phyloP scores from a whole-genome alignment of 306 rosid genomes.

The Vigna angularis region DNA sequence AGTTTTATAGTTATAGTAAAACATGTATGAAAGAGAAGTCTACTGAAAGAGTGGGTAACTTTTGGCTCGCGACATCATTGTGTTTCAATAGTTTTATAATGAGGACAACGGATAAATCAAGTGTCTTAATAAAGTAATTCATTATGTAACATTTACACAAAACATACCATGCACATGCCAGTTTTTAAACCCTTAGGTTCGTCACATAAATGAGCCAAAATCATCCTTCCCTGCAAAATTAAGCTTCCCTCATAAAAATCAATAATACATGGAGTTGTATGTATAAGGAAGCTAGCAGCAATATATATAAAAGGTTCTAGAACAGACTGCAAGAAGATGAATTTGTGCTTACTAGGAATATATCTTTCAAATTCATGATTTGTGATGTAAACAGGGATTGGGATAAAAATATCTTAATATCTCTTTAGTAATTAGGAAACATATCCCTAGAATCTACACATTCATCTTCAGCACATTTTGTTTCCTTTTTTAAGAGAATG shows the following conservation, averaged over 20 bases:
- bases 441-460: no score
- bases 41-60: neutral
- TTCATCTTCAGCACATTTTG: no score
- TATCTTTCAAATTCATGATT: conserved; percentile 14
- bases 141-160: conserved; percentile 32
- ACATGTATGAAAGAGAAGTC: neutral
- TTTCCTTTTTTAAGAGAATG: no score
- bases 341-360: neutral
- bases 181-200: conserved; percentile 99
- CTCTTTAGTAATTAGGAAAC: no score
- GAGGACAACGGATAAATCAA: conserved; percentile 12
- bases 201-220: conserved; percentile 93
- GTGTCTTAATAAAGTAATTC: conserved; percentile 23
- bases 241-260: conserved; percentile 41
- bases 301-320: conserved; percentile 18
- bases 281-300: conserved; percentile 18
- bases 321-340: conserved; percentile 1
- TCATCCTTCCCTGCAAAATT: conserved; percentile 93
- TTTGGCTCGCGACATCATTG: neutral
- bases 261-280: conserved; percentile 25
- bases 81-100: neutral
- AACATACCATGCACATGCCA: conserved; percentile 98
- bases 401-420: no score
- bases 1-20: neutral
- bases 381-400: neutral